Evolutionary conservation across 257 asterid genomes (phyloP), one percentile per base, ranked within the genome.

Genomic region (Penstemon davidsonii): DNA sequence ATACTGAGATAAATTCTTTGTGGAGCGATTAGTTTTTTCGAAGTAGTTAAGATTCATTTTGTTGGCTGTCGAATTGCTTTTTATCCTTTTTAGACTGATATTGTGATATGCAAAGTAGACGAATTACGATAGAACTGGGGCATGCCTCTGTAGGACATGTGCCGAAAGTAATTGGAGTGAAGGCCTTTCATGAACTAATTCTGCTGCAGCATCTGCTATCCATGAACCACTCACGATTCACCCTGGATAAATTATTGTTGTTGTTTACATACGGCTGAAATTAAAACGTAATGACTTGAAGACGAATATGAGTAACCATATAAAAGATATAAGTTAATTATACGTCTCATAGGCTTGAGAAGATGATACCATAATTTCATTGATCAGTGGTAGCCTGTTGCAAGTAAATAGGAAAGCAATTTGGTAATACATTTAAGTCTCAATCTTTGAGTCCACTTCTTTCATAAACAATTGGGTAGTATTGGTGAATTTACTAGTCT

Each of bases 401-500:
- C 52, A 7, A 45, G 52, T 37, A 13, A 52, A 37, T 42, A 25
- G 41, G 39, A 12, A 46, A 8, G 12, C 5, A 11, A 19, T 40
- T 41, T 10, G 47, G 36, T 36, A 8, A 43, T 13, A 45, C 63
- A 45, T 64, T 38, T 46, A 41, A 5, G 51, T 36, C 51, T 55
- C 47, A 46, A 40, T 12, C 25, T 18, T 55, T 58, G 46, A 56
- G 46, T 46, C n/a, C 15, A 12, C 59, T 46, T 39, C 12, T 18
- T 62, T 67, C 39, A 25, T 47, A 3, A 25, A 13, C 19, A 46
- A 19, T 53, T 39, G 53, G 40, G 42, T 56, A 42, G 50, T 46
- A 38, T 3, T 7, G 39, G 13, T 50, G 62, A n/a, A 66, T 49
- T 51, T 66, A 39, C 52, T 25, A 4, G 9, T 58, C 66, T 75